These are phyloP conservation scores for Xerocomellus amylosporus DNA, from an alignment of 768 basidiomycete genomes.

Conservation along the genomic window DNA sequence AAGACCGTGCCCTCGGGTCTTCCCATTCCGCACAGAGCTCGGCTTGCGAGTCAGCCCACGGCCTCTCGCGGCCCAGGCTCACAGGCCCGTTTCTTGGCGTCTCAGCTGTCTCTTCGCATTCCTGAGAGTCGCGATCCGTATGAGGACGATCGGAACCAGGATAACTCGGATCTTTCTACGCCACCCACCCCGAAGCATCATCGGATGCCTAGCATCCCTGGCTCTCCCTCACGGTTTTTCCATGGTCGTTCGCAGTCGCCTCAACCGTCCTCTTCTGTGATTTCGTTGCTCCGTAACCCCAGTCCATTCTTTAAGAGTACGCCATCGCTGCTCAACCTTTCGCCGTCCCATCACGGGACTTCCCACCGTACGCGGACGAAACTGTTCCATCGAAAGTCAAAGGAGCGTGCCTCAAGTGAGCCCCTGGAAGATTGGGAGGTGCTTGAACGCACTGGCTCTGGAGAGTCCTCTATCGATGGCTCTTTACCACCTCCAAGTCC, in stretches of 20 bases:
- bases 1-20: constrained; percentile 12
- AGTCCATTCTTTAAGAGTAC: constrained; percentile 36
- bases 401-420: constrained; percentile 34
- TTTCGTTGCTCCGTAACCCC: constrained; percentile 34
- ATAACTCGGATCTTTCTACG: constrained; percentile 32
- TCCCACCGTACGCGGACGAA: constrained; percentile 30
- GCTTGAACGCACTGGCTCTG: constrained; percentile 29
- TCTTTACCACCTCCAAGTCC: constrained; percentile 21
- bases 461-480: constrained; percentile 24
- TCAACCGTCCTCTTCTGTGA: constrained; percentile 35
- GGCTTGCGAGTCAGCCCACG: constrained; percentile 29
- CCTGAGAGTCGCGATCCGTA: constrained; percentile 33
- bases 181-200: constrained; percentile 34
- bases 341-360: constrained; percentile 32
- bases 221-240: constrained; percentile 33
- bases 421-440: constrained; percentile 35
- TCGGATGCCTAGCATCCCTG: constrained; percentile 29
- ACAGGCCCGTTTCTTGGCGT: constrained; percentile 32
- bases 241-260: constrained; percentile 31
- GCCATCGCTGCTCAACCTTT: constrained; percentile 30
- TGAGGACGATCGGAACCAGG: constrained; percentile 31
- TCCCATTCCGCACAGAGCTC: constrained; percentile 29
- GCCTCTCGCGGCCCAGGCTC: constrained; percentile 27
- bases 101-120: constrained; percentile 33
- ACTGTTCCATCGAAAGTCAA: constrained; percentile 35